These are phyloP conservation scores for Leucoagaricus sp. DNA, from an alignment of 1,284 basidiomycete species.

Conservation along the genomic window DNA sequence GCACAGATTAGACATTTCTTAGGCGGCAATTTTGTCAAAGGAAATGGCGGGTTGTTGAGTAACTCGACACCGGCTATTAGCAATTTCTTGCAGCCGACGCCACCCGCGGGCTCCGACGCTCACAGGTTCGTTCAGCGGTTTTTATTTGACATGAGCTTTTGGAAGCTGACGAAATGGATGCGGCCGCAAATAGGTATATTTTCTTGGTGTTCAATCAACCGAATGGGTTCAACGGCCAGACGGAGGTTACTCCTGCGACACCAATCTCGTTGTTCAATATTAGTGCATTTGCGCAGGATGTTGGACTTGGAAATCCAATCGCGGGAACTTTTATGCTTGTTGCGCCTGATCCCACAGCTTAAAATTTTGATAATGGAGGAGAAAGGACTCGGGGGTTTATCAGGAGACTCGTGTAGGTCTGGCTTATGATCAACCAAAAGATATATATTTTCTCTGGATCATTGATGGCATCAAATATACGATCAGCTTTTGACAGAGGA, in stretches of 20 bases:
- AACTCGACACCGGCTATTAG: conserved; percentile 42
- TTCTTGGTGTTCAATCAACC: conserved; percentile 52
- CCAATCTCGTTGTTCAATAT: conserved; percentile 44
- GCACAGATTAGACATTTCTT: conserved; percentile 48
- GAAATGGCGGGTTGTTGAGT: conserved; percentile 27
- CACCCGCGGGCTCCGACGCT: conserved; percentile 43
- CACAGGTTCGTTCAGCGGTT: conserved; percentile 35
- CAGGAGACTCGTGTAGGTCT: too few species aligned
- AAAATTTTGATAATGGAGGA: too few species aligned
- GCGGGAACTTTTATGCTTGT: conserved; percentile 53
- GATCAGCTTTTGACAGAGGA: too few species aligned
- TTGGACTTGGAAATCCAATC: conserved; percentile 46
- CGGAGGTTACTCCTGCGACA: conserved; percentile 40
- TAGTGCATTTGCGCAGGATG: conserved; percentile 41
- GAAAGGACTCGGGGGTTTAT: too few species aligned
- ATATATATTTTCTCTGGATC: too few species aligned
- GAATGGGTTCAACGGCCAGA: conserved; percentile 40
- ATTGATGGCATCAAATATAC: too few species aligned
- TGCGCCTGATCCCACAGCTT: too few species aligned
- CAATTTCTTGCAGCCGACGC: conserved; percentile 36
- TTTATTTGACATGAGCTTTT: neutral
- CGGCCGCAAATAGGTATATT: conserved; percentile 6
- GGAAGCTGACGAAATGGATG: neutral
- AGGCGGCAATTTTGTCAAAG: conserved; percentile 35
- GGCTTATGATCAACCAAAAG: too few species aligned